These are phyloP conservation scores for Hordeum vulgare DNA, from an alignment of 176 grass and related monocot species.

Conservation along the genomic window DNA sequence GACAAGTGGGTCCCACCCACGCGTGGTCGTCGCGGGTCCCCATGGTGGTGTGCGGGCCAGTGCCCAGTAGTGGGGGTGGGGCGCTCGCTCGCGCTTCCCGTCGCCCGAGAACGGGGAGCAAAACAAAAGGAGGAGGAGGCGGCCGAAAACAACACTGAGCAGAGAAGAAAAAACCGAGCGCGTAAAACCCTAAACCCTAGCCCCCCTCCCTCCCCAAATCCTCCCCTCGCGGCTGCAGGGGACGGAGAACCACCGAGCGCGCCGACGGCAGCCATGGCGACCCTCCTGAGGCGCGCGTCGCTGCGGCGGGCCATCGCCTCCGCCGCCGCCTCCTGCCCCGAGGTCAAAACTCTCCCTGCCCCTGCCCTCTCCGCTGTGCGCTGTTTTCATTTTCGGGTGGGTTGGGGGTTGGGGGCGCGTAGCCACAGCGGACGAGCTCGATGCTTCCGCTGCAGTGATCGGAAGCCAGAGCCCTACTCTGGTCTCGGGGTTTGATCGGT, in stretches of 20 bases:
- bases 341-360: slow-evolving; percentile 1
- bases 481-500: background rate
- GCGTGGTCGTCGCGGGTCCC: background rate
- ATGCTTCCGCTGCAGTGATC: background rate
- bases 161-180: background rate
- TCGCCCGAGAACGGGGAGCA: slow-evolving; percentile 24
- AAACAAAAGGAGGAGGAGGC: slow-evolving; percentile 2
- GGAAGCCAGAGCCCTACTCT: background rate
- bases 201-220: background rate
- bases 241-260: background rate
- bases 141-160: background rate
- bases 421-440: background rate
- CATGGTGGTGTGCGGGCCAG: background rate
- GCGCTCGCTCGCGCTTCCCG: slow-evolving; percentile 1
- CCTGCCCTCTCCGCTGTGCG: background rate
- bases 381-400: background rate
- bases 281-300: slow-evolving; percentile 51
- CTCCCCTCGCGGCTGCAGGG: slow-evolving; percentile 1
- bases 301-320: slow-evolving; percentile 46
- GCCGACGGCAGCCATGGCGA: slow-evolving; percentile 51
- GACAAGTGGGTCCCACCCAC: background rate
- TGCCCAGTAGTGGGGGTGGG: too few species aligned
- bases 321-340: slow-evolving; percentile 14
- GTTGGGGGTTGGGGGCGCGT: background rate
- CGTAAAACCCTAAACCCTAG: slow-evolving; percentile 55